Evolutionary conservation across 2,329 filamentous ascomycete species (phyloP), one percentile per base, ranked within the genome.

Genomic region (Colletotrichum navitas): DNA sequence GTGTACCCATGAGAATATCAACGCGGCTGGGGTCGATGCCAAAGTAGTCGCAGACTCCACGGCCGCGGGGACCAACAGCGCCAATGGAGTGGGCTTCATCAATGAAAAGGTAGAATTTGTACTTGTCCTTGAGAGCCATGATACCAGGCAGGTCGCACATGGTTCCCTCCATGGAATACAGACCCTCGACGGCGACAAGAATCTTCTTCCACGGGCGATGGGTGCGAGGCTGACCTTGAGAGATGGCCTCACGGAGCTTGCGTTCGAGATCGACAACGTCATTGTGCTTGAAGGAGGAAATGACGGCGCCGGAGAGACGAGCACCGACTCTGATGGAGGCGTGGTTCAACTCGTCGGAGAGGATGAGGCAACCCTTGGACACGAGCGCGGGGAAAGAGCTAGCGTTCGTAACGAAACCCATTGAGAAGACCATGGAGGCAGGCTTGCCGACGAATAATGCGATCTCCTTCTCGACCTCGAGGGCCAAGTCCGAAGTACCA

Each of bases 181-280:
- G 88, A 76, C 96, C 96, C 81, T 99, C 96, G 47, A 99, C 94
- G 47, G 95, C 95, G 55, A 99, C 93, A 63, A 99, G 82, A 72
- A 99, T 98, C 90, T 98, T 99, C 88, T 97, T 98, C 96, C 96
- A 99, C 1, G 96, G 96, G 39, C 96, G 93, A 82, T 99, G 96
- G n/a, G 95, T 99, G 75, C 96, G 93, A 64, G 96, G 96, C 80
- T 99, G 96, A 55, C 96, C 96, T 83, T 98, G 95, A 18, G 95
- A 95, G 79, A 99, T 98, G 75, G 91, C 93, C 80, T 98, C 95
- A 52, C 96, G 92, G 8, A 99, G 89, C 76, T 93, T 91, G 71
- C 89, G 89, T 83, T 99, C 96, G 24, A 99, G 87, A 76, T 97
- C 92, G 36, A 83, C 84, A 92, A 98, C 97, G 81, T 98, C 93